Percentiles rank a stretch among this genome's conserved stretches.
Evolutionary conservation across 2,329 filamentous ascomycete species (phyloP).

Genomic region (Camptophora hylomeconis): DNA sequence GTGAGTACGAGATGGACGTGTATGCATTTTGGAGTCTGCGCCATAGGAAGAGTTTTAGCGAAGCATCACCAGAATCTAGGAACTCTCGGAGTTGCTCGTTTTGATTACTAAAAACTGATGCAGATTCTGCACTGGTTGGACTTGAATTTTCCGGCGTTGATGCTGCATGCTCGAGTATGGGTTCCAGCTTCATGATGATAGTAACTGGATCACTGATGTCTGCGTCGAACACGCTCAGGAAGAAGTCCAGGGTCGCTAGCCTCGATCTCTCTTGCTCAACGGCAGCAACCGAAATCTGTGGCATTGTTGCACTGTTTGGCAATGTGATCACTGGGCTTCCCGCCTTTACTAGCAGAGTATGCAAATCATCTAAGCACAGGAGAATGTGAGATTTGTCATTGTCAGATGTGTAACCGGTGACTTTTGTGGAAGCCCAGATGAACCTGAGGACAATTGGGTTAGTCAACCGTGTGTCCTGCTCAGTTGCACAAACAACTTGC

Average conservation of each 20-base stretch:
- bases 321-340: constrained; percentile 44
- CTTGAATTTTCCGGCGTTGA: constrained; percentile 4
- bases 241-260: constrained; percentile 92
- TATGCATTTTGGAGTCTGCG: constrained; percentile 84
- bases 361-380: constrained; percentile 50
- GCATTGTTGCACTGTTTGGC: constrained; percentile 77
- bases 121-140: not conserved
- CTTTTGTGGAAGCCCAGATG: constrained; percentile 53
- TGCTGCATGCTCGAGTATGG: constrained; percentile 60
- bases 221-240: constrained; percentile 75
- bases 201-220: constrained; percentile 67
- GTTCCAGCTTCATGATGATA: constrained; percentile 84
- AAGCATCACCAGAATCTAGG: constrained; percentile 65
- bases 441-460: constrained; percentile 44
- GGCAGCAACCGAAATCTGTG: constrained; percentile 68
- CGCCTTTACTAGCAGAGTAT: constrained; percentile 36
- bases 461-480: constrained; percentile 18
- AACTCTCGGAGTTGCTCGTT: constrained; percentile 76
- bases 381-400: constrained; percentile 47
- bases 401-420: constrained; percentile 44
- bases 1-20: constrained; percentile 65
- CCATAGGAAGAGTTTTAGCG: constrained; percentile 79
- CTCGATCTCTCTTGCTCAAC: constrained; percentile 85
- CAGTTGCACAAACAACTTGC: constrained; percentile 19
- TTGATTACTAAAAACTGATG: constrained; percentile 23